Evolutionary conservation across 139 green algal genomes (phyloP), one percentile per base, ranked within the genome.

Genomic region (Penium margaritaceum): DNA sequence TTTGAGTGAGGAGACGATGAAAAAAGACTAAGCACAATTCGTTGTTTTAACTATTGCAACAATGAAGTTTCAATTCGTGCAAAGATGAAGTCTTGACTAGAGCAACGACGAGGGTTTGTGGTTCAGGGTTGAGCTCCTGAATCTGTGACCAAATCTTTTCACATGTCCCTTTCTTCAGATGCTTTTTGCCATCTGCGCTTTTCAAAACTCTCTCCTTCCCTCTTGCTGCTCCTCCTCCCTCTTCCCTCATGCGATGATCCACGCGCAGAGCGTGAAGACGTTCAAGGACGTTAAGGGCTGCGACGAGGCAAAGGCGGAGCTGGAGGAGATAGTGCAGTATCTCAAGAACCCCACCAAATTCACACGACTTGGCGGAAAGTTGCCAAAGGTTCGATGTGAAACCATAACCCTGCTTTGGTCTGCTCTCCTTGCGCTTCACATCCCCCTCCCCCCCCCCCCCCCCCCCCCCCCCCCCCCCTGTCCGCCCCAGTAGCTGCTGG

Each of bases 251-350:
- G 44, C 44, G 44, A 2, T 19, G 1, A 5, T 46, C 21, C n/a
- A 19, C 2, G 19, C 41, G 7, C 70, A 85, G 76, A 77, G 21
- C 41, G 58, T 81, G 27, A 83, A 83, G 70, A 78, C 69, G 32
- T 85, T 85, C 36, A 69, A 67, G 21, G 76, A 85, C 38, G 81
- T 85, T 12, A 68, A 74, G 37, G 81, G 81, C 19, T 85, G 81
- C 74, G 94, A 99, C 70, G 85, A 90, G 36, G 93, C 94, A 74
- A 99, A 99, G 86, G 80, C 95, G 60, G 92, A 98, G 86, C 88
- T 99, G 36, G 87, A 92, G 77, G 90, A 96, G 85, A 91, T 96
- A 63, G 91, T 97, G 33, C 89, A 97, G 81, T 97, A 96, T 84
- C 81, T 97, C 61, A 95, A 95, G 83, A 88, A 87, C 76, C 94